Evolutionary conservation across 805 yeast species (phyloP), one percentile per base, ranked within the genome.

Genomic region (Sugiyamaella americana): DNA sequence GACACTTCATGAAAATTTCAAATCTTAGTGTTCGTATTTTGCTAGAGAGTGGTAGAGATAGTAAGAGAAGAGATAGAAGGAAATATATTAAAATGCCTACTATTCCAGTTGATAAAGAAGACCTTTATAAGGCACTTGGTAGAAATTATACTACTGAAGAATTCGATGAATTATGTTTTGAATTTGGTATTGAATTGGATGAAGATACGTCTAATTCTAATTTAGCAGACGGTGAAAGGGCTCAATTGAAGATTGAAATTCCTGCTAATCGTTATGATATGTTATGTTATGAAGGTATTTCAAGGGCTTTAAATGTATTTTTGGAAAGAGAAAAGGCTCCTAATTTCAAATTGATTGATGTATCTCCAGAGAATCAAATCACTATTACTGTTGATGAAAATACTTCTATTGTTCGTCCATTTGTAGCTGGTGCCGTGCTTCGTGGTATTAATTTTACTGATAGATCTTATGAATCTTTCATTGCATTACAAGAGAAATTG

Each of bases 241-340:
- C 99, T n/a, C 94, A 91, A 68, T 76, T 87, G 60, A 93, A 93
- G 71, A 87, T 93, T 61, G 99, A 93, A 67, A 82, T 94, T 54
- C 97, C 96, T 49, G 99, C 99, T 52, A 93, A 93, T 71, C 84
- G 99, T 32, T 94, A 93, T 63, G 99, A 93, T 66, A 80, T 93
- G 89, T 79, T 93, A 55, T 94, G 98, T 73, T 84, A 88, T 58
- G 99, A 93, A 70, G 99, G 99, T 63, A 88, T 93, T 67, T 88
- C 97, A 1, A 94, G 87, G 63, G 91, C 98, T 1, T 73, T 93
- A 63, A 88, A 88, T 61, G 94, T 89, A 64, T 93, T 86, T 63
- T 73, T 91, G 58, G 95, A 94, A 32, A 79, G 77, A 50, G 51
- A 46, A 17, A 63, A 68, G 41, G 72, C 84, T 37, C 96, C 98